phyloP scores from a whole-genome alignment of 2,329 filamentous ascomycete genomes.

The Rutstroemia sp. region DNA sequence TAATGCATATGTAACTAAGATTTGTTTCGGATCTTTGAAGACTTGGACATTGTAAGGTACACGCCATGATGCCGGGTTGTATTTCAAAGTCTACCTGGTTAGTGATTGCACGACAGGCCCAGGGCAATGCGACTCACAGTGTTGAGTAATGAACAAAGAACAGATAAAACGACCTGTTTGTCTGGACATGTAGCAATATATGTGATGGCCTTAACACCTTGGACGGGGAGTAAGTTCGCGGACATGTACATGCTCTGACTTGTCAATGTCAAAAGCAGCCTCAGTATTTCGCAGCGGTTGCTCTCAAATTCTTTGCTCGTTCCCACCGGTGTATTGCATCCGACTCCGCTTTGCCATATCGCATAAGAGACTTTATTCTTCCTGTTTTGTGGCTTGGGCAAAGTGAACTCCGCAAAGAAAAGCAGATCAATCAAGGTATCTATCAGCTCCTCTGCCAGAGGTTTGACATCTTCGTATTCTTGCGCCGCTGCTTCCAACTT shows the following conservation, averaged over 20 bases:
- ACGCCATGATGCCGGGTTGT: constrained; percentile 89
- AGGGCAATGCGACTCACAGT: constrained; percentile 54
- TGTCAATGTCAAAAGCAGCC: constrained; percentile 75
- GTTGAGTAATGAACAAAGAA: constrained; percentile 88
- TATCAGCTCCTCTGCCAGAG: constrained; percentile 85
- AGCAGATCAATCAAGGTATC: constrained; percentile 83
- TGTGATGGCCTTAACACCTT: constrained; percentile 76
- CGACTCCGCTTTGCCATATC: constrained; percentile 97
- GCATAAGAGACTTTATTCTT: constrained; percentile 82
- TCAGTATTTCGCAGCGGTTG: constrained; percentile 84
- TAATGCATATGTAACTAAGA: constrained; percentile 83
- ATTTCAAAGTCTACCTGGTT: constrained; percentile 71
- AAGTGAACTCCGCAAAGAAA: constrained; percentile 85
- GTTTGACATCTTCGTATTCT: constrained; percentile 75
- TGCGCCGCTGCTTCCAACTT: constrained; percentile 41
- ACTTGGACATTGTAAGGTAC: constrained; percentile 91
- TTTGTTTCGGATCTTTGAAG: constrained; percentile 84
- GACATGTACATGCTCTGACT: constrained; percentile 93
- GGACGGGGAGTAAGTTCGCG: constrained; percentile 68
- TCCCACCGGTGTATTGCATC: constrained; percentile 81
- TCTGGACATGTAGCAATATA: constrained; percentile 84
- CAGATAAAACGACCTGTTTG: constrained; percentile 83
- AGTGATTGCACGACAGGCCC: not conserved
- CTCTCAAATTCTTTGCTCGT: constrained; percentile 89
- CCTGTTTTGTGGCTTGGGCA: constrained; percentile 62